These are phyloP conservation scores for Penicillium samsonianum DNA, from an alignment of 495 filamentous ascomycete genomes.

Conservation along the genomic window DNA sequence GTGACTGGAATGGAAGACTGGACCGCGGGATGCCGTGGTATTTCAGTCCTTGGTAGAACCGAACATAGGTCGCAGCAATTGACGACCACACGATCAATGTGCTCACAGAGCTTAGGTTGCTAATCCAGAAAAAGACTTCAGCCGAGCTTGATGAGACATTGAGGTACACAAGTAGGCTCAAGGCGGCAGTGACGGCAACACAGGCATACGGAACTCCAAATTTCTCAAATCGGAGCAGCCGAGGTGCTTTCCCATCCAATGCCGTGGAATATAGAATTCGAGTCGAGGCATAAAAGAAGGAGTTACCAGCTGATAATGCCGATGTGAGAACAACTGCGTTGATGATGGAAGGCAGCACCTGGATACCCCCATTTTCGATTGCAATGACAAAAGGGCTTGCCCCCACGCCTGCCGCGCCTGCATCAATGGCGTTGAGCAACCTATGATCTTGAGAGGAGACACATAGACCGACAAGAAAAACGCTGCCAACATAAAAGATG, in stretches of 20 bases:
- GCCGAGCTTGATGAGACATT: constrained; percentile 31
- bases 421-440: constrained; percentile 25
- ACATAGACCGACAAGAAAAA: constrained; percentile 53
- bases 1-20: constrained; percentile 51
- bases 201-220: constrained; percentile 44
- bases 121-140: constrained; percentile 51
- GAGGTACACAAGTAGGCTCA: constrained; percentile 34
- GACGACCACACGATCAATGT: constrained; percentile 58
- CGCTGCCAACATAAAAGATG: constrained; percentile 69
- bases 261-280: constrained; percentile 72
- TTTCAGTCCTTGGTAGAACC: constrained; percentile 52
- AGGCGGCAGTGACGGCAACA: constrained; percentile 27
- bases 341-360: constrained; percentile 67
- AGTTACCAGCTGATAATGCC: constrained; percentile 65
- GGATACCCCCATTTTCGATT: constrained; percentile 59
- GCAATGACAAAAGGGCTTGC: constrained; percentile 41
- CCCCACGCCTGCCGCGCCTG: constrained; percentile 44
- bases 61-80: constrained; percentile 54
- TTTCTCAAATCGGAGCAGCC: constrained; percentile 48
- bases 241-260: constrained; percentile 63
- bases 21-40: constrained; percentile 46
- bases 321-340: constrained; percentile 71
- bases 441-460: constrained; percentile 29
- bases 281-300: constrained; percentile 71
- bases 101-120: constrained; percentile 53